These are phyloP conservation scores for Xylariaceae sp. DNA, from an alignment of 2,329 filamentous ascomycete species.

Conservation along the genomic window DNA sequence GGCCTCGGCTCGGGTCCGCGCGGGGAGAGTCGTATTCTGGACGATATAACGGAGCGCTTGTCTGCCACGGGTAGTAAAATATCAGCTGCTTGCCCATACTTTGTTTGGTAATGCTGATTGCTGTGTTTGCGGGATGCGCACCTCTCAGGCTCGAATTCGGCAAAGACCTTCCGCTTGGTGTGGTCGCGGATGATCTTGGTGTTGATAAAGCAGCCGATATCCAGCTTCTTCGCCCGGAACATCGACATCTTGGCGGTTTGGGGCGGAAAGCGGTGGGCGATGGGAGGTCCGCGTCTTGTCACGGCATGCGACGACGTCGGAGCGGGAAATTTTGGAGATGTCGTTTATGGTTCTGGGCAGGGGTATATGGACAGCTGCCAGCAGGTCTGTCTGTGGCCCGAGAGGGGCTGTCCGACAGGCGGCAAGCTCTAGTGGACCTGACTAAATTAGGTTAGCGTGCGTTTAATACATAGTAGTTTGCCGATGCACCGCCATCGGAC, in stretches of 20 bases:
- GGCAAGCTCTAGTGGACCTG: no score
- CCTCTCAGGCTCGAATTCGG: constrained; percentile 83
- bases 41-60: constrained; percentile 92
- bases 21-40: constrained; percentile 82
- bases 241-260: constrained; percentile 61
- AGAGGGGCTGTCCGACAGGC: no score
- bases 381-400: no score
- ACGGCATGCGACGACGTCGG: not conserved
- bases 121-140: constrained; percentile 38
- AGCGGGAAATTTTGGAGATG: constrained; percentile 23
- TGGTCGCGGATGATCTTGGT: constrained; percentile 86
- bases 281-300: constrained; percentile 1
- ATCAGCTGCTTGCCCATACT: constrained; percentile 1
- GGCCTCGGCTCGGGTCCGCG: constrained; percentile 79
- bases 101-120: not conserved
- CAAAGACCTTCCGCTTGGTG: constrained; percentile 92
- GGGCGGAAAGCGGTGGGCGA: not conserved
- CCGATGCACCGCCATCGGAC: no score
- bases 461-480: no score
- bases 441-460: no score
- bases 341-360: constrained; percentile 6
- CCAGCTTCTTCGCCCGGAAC: constrained; percentile 86
- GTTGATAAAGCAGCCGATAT: constrained; percentile 84
- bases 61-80: constrained; percentile 43
- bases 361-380: no score